A percentile compares a stretch with the other conserved stretches of the same genome.
phyloP scores from a whole-genome alignment of 2,329 filamentous ascomycete genomes.

The Fusarium redolens region DNA sequence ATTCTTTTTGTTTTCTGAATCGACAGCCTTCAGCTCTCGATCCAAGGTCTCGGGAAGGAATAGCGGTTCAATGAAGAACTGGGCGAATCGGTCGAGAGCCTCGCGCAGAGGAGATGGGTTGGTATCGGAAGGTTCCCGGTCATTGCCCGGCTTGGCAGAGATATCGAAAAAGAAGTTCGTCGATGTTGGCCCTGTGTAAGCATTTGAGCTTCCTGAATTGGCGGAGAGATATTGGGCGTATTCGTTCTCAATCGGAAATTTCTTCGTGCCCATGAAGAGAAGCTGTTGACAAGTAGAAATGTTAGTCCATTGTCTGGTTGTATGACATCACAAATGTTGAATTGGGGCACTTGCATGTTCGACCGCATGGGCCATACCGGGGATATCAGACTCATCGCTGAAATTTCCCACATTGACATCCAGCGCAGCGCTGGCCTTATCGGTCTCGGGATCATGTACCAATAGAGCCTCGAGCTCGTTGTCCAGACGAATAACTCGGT shows the following conservation, averaged over 20 bases:
- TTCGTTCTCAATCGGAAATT: constrained; percentile 95
- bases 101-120: constrained; percentile 76
- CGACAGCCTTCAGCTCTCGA: constrained; percentile 86
- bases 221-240: constrained; percentile 93
- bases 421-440: constrained; percentile 95
- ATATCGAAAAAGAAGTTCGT: constrained; percentile 99
- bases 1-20: constrained; percentile 98
- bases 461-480: constrained; percentile 94
- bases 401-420: constrained; percentile 98
- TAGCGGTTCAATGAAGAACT: constrained; percentile 91
- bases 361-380: constrained; percentile 94
- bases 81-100: constrained; percentile 89
- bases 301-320: constrained; percentile 15
- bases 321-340: background rate
- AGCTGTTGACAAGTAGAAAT: constrained; percentile 57
- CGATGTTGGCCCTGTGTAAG: constrained; percentile 91
- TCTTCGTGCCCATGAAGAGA: constrained; percentile 98
- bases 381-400: constrained; percentile 90
- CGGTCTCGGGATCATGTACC: constrained; percentile 93
- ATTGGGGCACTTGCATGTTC: constrained; percentile 73
- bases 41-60: constrained; percentile 88
- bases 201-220: constrained; percentile 92
- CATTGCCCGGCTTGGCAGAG: constrained; percentile 78
- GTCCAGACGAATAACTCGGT: constrained; percentile 84
- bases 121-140: constrained; percentile 63